Conservation (phyloP, 202 grass and related monocot species). For the Zizania palustris region DNA sequence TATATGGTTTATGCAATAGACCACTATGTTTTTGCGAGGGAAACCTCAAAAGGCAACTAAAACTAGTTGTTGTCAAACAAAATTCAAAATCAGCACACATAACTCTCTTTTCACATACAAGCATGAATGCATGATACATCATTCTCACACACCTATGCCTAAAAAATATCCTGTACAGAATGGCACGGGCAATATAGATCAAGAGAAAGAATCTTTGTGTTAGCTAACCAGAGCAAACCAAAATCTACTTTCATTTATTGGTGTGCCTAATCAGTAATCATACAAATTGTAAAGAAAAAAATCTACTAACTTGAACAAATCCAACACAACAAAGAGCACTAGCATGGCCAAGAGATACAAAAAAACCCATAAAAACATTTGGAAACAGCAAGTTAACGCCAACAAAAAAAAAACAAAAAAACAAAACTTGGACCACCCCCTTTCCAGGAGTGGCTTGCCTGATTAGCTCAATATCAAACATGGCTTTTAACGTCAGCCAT, state of each 20-base stretch:
- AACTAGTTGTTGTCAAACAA: neutral
- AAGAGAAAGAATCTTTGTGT: neutral
- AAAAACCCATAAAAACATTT: neutral
- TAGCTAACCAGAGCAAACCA: neutral
- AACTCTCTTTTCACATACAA: slow-evolving; percentile 14
- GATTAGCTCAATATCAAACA: slow-evolving; percentile 15
- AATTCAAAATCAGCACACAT: neutral
- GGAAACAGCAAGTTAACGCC: neutral
- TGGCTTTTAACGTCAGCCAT: neutral
- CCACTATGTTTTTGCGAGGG: neutral
- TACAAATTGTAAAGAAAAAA: slow-evolving; percentile 8
- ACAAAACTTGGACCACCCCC: neutral
- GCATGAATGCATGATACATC: neutral
- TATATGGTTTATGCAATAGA: neutral
- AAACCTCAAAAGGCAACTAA: slow-evolving; percentile 1
- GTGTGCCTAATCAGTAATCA: neutral
- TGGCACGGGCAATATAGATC: slow-evolving; percentile 1
- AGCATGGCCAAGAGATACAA: slow-evolving; percentile 16
- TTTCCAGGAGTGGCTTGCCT: neutral
- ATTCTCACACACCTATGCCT: neutral
- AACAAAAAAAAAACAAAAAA: slow-evolving; percentile 5
- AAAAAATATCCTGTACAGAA: slow-evolving; percentile 6
- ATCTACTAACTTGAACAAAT: slow-evolving; percentile 14
- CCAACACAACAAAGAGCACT: slow-evolving; percentile 10
- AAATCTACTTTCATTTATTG: neutral